phyloP scores from a whole-genome alignment of 1,139 yeast species.

The Yamadazyma friedrichii region DNA sequence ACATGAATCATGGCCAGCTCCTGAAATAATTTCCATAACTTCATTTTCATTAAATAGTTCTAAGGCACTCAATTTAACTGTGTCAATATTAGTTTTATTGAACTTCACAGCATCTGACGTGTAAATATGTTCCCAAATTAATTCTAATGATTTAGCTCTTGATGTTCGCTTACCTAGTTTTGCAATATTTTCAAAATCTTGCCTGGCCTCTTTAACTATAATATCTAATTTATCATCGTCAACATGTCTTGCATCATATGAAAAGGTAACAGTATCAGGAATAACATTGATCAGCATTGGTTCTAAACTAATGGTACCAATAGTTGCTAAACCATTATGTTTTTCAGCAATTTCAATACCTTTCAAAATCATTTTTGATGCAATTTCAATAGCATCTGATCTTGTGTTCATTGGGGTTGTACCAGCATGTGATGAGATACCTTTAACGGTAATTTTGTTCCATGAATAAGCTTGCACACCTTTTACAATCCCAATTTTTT shows the following conservation, averaged over 20 bases:
- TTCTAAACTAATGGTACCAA: slow-evolving; percentile 54
- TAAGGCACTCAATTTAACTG: slow-evolving; percentile 51
- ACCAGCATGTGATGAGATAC: slow-evolving; percentile 71
- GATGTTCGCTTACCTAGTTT: slow-evolving; percentile 12
- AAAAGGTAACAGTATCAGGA: slow-evolving; percentile 58
- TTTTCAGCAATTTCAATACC: slow-evolving; percentile 57
- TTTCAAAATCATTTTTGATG: slow-evolving; percentile 53
- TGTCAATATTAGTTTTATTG: slow-evolving; percentile 45
- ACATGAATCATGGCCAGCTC: slow-evolving; percentile 77
- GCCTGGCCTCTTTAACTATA: slow-evolving; percentile 37
- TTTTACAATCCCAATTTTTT: slow-evolving; percentile 61
- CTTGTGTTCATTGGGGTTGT: slow-evolving; percentile 68
- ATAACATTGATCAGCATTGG: slow-evolving; percentile 69
- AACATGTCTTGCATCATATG: slow-evolving; percentile 58
- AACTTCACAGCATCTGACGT: slow-evolving; percentile 59
- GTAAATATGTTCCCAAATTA: slow-evolving; percentile 38
- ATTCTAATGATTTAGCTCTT: slow-evolving; percentile 21
- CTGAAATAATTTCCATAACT: slow-evolving; percentile 52
- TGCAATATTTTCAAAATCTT: slow-evolving; percentile 25
- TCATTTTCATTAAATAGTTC: slow-evolving; percentile 46
- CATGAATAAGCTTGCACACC: slow-evolving; percentile 71
- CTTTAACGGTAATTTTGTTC: slow-evolving; percentile 53
- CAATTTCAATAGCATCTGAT: slow-evolving; percentile 59
- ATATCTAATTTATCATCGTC: slow-evolving; percentile 40
- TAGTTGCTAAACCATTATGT: slow-evolving; percentile 54